Percentiles rank a stretch among this genome's conserved stretches.
Evolutionary conservation across 768 basidiomycete genomes (phyloP).

Genomic region (Phaffia tasmanica): DNA sequence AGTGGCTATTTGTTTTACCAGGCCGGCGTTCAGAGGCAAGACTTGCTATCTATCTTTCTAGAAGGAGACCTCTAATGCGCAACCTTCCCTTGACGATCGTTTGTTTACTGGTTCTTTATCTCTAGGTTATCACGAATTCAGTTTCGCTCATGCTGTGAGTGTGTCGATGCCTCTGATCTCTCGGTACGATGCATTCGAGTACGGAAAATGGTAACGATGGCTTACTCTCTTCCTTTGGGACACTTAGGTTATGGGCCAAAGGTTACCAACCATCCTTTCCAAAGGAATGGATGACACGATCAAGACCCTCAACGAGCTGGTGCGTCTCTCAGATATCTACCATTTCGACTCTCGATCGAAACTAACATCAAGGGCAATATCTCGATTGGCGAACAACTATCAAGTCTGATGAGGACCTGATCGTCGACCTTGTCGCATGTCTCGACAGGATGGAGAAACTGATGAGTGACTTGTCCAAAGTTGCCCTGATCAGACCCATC

Average conservation of each 20-base stretch:
- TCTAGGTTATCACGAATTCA: slow-evolving; percentile 42
- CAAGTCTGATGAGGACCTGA: slow-evolving; percentile 65
- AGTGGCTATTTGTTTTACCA: too few relatives aligned
- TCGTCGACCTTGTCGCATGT: slow-evolving; percentile 72
- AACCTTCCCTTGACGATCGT: neutral
- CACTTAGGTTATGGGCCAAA: slow-evolving; percentile 58
- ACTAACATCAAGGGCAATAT: neutral
- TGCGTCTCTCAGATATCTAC: slow-evolving; percentile 1
- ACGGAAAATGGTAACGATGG: neutral
- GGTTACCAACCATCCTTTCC: slow-evolving; percentile 85
- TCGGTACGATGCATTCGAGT: neutral
- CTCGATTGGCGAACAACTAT: neutral
- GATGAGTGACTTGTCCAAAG: slow-evolving; percentile 66
- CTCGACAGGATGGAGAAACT: slow-evolving; percentile 82
- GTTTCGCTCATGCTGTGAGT: slow-evolving; percentile 34
- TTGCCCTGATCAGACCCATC: slow-evolving; percentile 68
- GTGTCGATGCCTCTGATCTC: slow-evolving; percentile 21
- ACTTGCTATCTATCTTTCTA: too few relatives aligned
- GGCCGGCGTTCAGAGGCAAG: too few relatives aligned
- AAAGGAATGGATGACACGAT: slow-evolving; percentile 90
- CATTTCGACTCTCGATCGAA: too few relatives aligned
- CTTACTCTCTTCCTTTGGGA: neutral
- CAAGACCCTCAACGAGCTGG: slow-evolving; percentile 66
- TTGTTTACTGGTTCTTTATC: slow-evolving; percentile 20
- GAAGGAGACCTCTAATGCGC: too few relatives aligned